phyloP scores from a whole-genome alignment of 2,329 filamentous ascomycete species.

The Beauveria scarabaeidicola region DNA sequence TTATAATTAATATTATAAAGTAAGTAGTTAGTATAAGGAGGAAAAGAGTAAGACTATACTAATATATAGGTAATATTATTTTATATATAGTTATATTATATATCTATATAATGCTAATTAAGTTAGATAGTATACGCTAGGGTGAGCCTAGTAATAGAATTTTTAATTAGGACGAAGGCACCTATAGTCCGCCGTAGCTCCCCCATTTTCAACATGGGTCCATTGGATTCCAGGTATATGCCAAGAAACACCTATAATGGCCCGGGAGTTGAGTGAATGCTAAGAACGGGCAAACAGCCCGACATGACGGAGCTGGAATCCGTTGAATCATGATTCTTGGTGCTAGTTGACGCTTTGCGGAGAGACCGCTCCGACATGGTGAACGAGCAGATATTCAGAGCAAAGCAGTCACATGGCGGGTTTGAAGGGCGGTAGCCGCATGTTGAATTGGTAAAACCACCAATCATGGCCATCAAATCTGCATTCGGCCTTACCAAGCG shows the following conservation, averaged over 20 bases:
- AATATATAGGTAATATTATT: too few species aligned
- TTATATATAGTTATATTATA: too few species aligned
- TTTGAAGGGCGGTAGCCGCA: neutral
- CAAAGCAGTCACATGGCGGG: neutral
- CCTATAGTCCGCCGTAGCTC: too few species aligned
- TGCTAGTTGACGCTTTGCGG: neutral
- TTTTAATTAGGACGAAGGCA: too few species aligned
- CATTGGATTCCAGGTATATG: neutral
- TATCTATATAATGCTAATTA: too few species aligned
- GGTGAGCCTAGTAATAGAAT: too few species aligned
- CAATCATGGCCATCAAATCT: neutral
- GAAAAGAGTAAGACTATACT: too few species aligned
- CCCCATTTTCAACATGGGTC: neutral
- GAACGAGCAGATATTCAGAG: neutral
- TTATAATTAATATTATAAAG: too few species aligned
- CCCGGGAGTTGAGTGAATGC: neutral
- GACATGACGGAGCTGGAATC: neutral
- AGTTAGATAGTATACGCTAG: too few species aligned
- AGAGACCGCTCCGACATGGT: neutral
- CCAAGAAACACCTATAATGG: neutral
- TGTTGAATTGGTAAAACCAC: neutral
- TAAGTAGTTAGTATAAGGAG: too few species aligned
- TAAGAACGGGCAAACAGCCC: neutral
- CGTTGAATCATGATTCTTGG: too few species aligned
- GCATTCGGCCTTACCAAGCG: neutral